phyloP scores from a whole-genome alignment of 495 filamentous ascomycete species.

The Aspergillus leporis region DNA sequence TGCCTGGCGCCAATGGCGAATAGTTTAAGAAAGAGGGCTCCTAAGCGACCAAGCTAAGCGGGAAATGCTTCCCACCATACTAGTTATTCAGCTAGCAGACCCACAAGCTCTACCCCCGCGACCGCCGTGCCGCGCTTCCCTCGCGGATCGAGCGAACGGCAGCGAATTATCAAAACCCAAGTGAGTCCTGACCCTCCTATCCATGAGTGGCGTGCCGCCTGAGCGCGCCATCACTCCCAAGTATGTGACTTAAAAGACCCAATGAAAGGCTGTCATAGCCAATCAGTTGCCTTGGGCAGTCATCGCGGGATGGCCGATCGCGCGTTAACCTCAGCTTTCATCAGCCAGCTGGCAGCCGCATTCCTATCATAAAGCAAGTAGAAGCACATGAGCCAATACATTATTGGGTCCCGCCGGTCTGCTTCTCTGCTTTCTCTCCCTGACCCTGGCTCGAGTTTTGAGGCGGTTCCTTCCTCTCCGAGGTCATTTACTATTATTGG shows the following conservation, averaged over 20 bases:
- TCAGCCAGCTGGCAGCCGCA: conserved; percentile 31
- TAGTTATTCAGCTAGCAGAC: conserved; percentile 7
- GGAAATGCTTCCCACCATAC: background rate
- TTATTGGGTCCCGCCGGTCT: background rate
- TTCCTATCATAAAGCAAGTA: conserved; percentile 11
- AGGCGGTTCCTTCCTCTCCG: background rate
- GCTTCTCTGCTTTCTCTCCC: background rate
- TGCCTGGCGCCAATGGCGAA: conserved; percentile 29
- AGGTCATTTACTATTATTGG: background rate
- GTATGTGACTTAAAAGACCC: conserved; percentile 30
- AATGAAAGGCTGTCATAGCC: conserved; percentile 16
- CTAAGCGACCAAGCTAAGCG: conserved; percentile 16
- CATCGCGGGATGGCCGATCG: conserved; percentile 38
- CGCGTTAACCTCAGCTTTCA: conserved; percentile 38
- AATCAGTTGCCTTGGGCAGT: conserved; percentile 34
- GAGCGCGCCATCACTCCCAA: conserved; percentile 32
- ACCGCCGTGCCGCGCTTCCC: conserved; percentile 31
- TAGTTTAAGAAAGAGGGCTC: conserved; percentile 17
- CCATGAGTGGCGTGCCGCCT: conserved; percentile 30
- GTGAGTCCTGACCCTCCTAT: conserved; percentile 20
- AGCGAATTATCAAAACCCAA: conserved; percentile 4
- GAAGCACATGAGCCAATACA: background rate
- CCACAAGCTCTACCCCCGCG: conserved; percentile 16
- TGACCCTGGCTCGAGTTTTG: background rate
- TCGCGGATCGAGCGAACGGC: conserved; percentile 20